Evolutionary conservation across 768 basidiomycete species (phyloP).

Genomic region (Leccinum disarticulatum): DNA sequence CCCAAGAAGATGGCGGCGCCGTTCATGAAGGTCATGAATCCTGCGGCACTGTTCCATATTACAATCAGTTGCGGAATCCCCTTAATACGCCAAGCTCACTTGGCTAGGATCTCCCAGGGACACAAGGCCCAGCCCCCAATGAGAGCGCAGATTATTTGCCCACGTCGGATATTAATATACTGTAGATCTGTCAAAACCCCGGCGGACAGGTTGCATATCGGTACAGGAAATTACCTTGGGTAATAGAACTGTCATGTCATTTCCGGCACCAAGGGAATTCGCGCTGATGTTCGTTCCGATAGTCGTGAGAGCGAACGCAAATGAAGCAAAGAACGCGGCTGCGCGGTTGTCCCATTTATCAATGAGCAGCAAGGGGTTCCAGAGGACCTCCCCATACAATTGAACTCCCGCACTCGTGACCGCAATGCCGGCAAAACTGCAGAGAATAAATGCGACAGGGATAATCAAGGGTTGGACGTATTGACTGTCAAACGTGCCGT

Average conservation of each 20-base stretch:
- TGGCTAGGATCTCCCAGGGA: conserved; percentile 82
- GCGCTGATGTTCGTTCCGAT: conserved; percentile 52
- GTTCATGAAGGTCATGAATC: conserved; percentile 75
- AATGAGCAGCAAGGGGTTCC: conserved; percentile 75
- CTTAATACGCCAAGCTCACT: conserved; percentile 15
- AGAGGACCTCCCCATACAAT: conserved; percentile 44
- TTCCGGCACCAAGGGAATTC: conserved; percentile 70
- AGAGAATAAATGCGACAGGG: conserved; percentile 72
- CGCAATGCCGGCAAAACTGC: conserved; percentile 77
- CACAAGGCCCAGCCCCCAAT: conserved; percentile 83
- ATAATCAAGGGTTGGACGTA: conserved; percentile 75
- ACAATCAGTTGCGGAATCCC: not conserved
- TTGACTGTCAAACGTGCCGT: conserved; percentile 44
- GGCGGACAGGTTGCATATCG: not conserved
- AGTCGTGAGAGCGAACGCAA: conserved; percentile 53
- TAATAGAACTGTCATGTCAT: conserved; percentile 79
- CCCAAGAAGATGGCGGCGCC: conserved; percentile 87
- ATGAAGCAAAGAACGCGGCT: conserved; percentile 79
- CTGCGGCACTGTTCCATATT: conserved; percentile 42
- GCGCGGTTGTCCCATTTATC: conserved; percentile 84
- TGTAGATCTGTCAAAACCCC: not conserved
- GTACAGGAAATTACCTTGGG: conserved; percentile 50
- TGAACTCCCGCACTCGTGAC: conserved; percentile 73
- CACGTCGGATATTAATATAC: conserved; percentile 72
- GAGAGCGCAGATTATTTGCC: conserved; percentile 75